Evolutionary conservation across 139 green algal genomes (phyloP).

Genomic region (Mesotaenium endlicherianum): DNA sequence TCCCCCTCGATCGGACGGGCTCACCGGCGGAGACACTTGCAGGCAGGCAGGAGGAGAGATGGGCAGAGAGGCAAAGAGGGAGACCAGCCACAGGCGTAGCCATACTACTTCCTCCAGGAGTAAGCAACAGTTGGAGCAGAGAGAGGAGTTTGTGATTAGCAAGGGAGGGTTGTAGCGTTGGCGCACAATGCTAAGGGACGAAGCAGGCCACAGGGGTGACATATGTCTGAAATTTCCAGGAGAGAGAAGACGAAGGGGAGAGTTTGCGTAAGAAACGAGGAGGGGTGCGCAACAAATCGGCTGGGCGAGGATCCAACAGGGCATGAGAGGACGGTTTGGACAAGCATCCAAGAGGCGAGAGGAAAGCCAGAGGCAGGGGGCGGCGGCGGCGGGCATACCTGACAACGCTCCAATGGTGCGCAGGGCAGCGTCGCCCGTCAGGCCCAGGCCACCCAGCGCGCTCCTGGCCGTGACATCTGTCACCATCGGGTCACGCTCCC

Average conservation of each 20-base stretch:
- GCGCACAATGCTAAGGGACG: too few relatives aligned
- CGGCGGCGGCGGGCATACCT: too few relatives aligned
- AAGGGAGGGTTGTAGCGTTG: too few relatives aligned
- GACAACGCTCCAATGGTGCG: constrained; percentile 57
- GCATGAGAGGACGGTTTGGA: neutral
- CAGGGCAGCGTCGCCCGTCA: constrained; percentile 62
- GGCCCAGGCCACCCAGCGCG: constrained; percentile 69
- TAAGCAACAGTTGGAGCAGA: too few relatives aligned
- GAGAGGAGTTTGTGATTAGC: too few relatives aligned
- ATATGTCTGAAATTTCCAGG: too few relatives aligned
- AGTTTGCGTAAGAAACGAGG: neutral
- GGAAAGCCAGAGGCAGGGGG: neutral
- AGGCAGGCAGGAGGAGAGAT: neutral
- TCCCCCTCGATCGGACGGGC: too few relatives aligned
- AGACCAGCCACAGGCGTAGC: neutral
- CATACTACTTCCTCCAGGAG: too few relatives aligned
- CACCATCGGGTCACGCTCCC: constrained; percentile 57
- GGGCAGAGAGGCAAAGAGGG: neutral
- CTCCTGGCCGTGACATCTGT: constrained; percentile 57
- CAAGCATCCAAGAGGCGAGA: neutral
- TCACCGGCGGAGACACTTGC: too few relatives aligned
- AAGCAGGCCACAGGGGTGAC: too few relatives aligned
- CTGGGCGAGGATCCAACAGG: neutral
- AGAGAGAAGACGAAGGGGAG: too few relatives aligned
- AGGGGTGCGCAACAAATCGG: neutral